phyloP scores from a whole-genome alignment of 176 grass and related monocot genomes.

The Hordeum marinum region DNA sequence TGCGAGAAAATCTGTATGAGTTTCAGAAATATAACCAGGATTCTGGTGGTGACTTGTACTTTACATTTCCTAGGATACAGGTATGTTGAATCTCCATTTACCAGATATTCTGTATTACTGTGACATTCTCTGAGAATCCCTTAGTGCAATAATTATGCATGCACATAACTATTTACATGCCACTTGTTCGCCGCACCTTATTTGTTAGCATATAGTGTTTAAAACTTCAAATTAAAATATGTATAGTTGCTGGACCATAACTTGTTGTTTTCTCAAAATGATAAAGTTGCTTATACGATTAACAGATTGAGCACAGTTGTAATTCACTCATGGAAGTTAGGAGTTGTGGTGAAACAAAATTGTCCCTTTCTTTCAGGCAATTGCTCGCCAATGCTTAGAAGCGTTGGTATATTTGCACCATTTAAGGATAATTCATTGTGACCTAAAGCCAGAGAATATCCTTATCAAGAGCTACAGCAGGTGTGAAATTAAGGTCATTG shows the following conservation, averaged over 20 bases:
- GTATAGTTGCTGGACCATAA: not conserved
- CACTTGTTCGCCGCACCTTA: not conserved
- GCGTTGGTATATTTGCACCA: constrained; percentile 81
- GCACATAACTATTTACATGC: not conserved
- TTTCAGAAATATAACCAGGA: constrained; percentile 98
- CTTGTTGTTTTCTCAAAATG: not conserved
- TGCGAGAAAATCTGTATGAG: constrained; percentile 89
- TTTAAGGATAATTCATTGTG: constrained; percentile 91
- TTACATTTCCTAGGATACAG: constrained; percentile 90
- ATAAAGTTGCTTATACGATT: not conserved
- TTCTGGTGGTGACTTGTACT: constrained; percentile 69
- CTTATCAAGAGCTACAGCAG: constrained; percentile 98
- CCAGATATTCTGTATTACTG: constrained; percentile 17
- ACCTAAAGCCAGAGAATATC: constrained; percentile 95
- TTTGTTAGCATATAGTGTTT: not conserved
- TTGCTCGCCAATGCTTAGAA: constrained; percentile 92
- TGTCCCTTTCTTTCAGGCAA: constrained; percentile 47
- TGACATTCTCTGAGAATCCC: not conserved
- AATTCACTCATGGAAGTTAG: not conserved
- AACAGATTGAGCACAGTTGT: not conserved
- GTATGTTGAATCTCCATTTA: constrained; percentile 35
- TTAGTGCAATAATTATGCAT: not conserved
- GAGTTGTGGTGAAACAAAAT: not conserved
- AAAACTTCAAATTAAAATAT: not conserved
- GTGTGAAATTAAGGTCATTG: constrained; percentile 97